These are phyloP conservation scores for Hamamelis virginiana DNA, from an alignment of 164 flowering plant species.

Conservation along the genomic window DNA sequence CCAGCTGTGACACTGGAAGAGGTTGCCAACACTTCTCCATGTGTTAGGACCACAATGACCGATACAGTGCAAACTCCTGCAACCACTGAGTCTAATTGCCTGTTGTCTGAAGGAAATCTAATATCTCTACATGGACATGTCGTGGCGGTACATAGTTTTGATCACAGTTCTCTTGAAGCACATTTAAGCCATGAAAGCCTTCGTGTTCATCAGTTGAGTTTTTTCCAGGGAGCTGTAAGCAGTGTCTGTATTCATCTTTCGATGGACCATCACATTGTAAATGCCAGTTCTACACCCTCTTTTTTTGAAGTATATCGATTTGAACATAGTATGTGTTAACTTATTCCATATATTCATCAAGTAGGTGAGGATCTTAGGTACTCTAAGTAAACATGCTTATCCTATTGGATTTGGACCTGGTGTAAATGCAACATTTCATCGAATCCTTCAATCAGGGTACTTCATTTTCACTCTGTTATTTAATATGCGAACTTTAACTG, in stretches of 20 bases:
- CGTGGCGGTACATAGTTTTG: constrained; percentile 42
- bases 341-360: constrained; percentile 11
- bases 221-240: constrained; percentile 18
- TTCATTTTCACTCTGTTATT: background rate
- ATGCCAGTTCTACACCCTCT: constrained; percentile 1
- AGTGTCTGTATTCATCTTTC: constrained; percentile 55
- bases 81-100: constrained; percentile 20
- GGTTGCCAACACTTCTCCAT: constrained; percentile 13
- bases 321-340: constrained; percentile 1
- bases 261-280: constrained; percentile 50
- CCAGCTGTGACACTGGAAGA: constrained; percentile 19
- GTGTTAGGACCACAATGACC: constrained; percentile 16
- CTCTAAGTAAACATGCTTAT: constrained; percentile 28
- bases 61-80: constrained; percentile 19
- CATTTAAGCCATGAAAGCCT: constrained; percentile 15
- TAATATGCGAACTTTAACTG: background rate
- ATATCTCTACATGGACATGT: constrained; percentile 63
- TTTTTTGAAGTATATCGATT: background rate
- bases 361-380: constrained; percentile 64
- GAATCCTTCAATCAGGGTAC: constrained; percentile 65
- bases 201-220: constrained; percentile 22
- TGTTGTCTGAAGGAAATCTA: constrained; percentile 62
- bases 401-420: constrained; percentile 84
- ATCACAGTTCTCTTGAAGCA: constrained; percentile 12
- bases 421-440: constrained; percentile 68